Conservation (phyloP, 2,329 filamentous ascomycete species). For the Trichoderma harzianum region DNA sequence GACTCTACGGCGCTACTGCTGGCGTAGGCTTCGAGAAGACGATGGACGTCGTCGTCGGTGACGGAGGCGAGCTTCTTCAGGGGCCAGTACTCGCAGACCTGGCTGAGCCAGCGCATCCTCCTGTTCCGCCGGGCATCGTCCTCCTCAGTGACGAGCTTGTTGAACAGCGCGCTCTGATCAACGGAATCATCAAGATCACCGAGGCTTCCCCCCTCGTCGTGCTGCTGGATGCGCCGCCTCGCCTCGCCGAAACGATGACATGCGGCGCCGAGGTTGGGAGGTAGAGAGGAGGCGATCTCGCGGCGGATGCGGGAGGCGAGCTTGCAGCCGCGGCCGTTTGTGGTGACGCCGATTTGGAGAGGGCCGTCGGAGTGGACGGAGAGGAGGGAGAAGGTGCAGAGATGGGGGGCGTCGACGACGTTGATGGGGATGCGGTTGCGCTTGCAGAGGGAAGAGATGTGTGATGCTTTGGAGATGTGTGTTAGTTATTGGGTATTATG, state of each 20-base stretch:
- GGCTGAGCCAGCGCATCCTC: slow-evolving; percentile 86
- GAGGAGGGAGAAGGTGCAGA: slow-evolving; percentile 87
- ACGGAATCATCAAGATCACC: slow-evolving; percentile 55
- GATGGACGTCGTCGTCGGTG: slow-evolving; percentile 73
- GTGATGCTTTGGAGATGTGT: slow-evolving; percentile 42
- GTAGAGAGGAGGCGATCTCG: slow-evolving; percentile 79
- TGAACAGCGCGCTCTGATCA: slow-evolving; percentile 80
- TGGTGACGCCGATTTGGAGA: slow-evolving; percentile 91
- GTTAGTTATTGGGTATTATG: background rate
- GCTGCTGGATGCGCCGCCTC: slow-evolving; percentile 68
- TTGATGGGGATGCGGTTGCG: slow-evolving; percentile 87
- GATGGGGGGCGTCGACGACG: slow-evolving; percentile 78
- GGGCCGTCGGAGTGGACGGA: slow-evolving; percentile 88
- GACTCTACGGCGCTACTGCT: slow-evolving; percentile 20
- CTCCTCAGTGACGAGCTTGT: slow-evolving; percentile 71
- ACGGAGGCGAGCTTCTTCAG: slow-evolving; percentile 76
- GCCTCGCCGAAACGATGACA: slow-evolving; percentile 75
- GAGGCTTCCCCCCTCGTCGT: slow-evolving; percentile 69
- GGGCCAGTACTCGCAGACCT: slow-evolving; percentile 99
- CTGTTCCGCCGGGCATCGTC: slow-evolving; percentile 76
- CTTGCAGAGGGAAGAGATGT: slow-evolving; percentile 72
- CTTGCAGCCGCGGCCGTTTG: slow-evolving; percentile 92
- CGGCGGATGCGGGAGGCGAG: slow-evolving; percentile 83
- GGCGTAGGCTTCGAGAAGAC: slow-evolving; percentile 71
- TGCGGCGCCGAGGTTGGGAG: slow-evolving; percentile 69